Percentiles rank a stretch among this genome's conserved stretches.
These are phyloP conservation scores for Vitis labrusca DNA, from an alignment of 164 flowering plant genomes.

Conservation along the genomic window DNA sequence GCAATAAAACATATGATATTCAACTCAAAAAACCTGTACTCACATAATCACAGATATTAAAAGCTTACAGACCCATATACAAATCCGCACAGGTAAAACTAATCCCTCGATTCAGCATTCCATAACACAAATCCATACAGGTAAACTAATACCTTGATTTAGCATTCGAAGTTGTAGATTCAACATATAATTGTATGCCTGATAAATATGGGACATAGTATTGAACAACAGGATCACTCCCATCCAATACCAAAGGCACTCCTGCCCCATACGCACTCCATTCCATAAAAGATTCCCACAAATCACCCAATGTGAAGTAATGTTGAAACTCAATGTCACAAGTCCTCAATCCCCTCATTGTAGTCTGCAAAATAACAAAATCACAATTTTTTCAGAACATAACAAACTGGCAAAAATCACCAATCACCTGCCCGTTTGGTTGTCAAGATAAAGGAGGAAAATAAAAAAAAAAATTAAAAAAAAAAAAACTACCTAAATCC, in stretches of 20 bases:
- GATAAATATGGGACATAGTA: conserved; percentile 76
- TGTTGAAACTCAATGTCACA: conserved; percentile 58
- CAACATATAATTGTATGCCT: conserved; percentile 60
- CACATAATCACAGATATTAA: no score
- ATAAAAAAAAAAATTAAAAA: background rate
- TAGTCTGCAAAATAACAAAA: conserved; percentile 25
- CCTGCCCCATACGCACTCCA: conserved; percentile 85
- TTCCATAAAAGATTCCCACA: conserved; percentile 70
- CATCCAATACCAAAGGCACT: conserved; percentile 61
- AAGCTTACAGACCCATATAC: background rate
- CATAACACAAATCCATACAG: background rate
- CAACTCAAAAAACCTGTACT: no score
- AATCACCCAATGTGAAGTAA: conserved; percentile 49
- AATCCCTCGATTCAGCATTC: conserved; percentile 20
- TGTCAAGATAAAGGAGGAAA: background rate
- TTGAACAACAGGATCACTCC: conserved; percentile 52
- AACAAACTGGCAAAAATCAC: background rate
- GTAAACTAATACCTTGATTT: conserved; percentile 18
- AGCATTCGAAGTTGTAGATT: conserved; percentile 15
- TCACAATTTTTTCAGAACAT: background rate
- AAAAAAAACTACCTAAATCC: no score
- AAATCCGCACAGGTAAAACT: background rate
- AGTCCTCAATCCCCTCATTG: conserved; percentile 23
- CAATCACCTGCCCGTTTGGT: background rate
- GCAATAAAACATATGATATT: no score